These are phyloP conservation scores for Pichia sp. DNA, from an alignment of 1,139 yeast species.

Conservation along the genomic window DNA sequence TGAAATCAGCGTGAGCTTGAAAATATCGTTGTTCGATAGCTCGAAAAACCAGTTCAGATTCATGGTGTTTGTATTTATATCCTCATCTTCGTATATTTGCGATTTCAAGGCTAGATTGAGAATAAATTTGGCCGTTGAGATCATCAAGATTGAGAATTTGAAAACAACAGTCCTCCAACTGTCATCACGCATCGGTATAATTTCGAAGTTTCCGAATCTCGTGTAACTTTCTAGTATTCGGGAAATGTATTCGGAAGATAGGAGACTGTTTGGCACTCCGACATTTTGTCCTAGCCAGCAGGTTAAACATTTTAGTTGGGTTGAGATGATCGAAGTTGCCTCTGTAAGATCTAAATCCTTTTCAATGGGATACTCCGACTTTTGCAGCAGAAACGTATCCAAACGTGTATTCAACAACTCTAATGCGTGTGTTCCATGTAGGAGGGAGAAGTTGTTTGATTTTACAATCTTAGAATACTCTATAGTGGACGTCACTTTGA, in stretches of 20 bases:
- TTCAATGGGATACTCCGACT: constrained; percentile 37
- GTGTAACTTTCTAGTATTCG: constrained; percentile 7
- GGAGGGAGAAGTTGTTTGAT: constrained; percentile 49
- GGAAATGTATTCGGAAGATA: constrained; percentile 16
- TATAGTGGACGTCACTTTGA: constrained; percentile 23
- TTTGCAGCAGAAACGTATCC: constrained; percentile 55
- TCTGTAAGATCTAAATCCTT: constrained; percentile 35
- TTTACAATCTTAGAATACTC: constrained; percentile 40
- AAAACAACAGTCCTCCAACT: constrained; percentile 30
- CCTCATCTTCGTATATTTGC: constrained; percentile 72
- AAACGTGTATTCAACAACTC: constrained; percentile 59
- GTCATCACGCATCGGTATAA: constrained; percentile 1
- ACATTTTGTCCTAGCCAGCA: constrained; percentile 19
- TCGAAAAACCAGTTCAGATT: constrained; percentile 32
- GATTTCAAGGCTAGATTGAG: constrained; percentile 46
- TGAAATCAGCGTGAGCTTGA: constrained; percentile 4
- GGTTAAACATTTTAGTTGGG: constrained; percentile 13
- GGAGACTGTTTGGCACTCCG: constrained; percentile 14
- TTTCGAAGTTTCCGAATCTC: background rate
- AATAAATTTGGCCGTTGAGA: constrained; percentile 49
- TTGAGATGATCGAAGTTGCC: constrained; percentile 45
- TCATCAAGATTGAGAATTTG: constrained; percentile 37
- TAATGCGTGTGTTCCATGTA: constrained; percentile 73
- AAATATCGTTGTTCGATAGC: constrained; percentile 11
- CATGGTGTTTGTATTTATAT: constrained; percentile 61